A percentile compares a stretch with the other conserved stretches of the same genome.
Evolutionary conservation across 2,329 filamentous ascomycete genomes (phyloP).

Genomic region (Talaromyces amestolkiae): DNA sequence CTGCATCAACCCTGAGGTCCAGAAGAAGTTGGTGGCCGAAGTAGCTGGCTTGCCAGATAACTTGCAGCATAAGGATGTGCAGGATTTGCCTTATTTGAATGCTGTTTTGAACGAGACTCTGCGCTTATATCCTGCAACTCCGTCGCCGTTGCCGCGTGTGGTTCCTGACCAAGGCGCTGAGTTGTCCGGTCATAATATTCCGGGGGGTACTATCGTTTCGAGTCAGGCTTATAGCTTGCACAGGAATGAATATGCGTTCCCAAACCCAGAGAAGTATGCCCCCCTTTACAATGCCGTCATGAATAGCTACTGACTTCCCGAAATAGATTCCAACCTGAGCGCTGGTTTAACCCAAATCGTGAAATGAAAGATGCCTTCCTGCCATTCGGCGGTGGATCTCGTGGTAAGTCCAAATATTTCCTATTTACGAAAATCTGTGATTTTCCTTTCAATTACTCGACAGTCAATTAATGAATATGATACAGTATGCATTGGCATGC

Average conservation of each 20-base stretch:
- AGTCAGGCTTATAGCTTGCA: constrained; percentile 55
- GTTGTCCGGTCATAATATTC: constrained; percentile 44
- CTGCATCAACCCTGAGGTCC: constrained; percentile 31
- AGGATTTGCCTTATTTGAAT: constrained; percentile 54
- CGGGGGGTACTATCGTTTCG: constrained; percentile 52
- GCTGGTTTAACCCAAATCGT: constrained; percentile 44
- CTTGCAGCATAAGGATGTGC: constrained; percentile 47
- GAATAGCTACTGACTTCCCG: constrained; percentile 13
- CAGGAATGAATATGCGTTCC: constrained; percentile 50
- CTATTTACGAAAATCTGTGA: too few species aligned
- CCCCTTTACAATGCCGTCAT: constrained; percentile 25
- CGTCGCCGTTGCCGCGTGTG: constrained; percentile 54
- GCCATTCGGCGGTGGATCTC: constrained; percentile 64
- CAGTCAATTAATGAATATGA: not conserved
- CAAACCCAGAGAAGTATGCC: constrained; percentile 39
- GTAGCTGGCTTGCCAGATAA: constrained; percentile 34
- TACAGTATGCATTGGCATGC: constrained; percentile 60
- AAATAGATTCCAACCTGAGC: constrained; percentile 46
- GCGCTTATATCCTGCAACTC: constrained; percentile 57
- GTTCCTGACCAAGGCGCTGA: constrained; percentile 47
- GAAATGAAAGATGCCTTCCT: constrained; percentile 57
- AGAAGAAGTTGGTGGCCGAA: constrained; percentile 49
- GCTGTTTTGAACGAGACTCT: constrained; percentile 59
- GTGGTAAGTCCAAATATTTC: constrained; percentile 35
- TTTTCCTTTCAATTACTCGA: too few species aligned